phyloP scores from a whole-genome alignment of 441 rosid genomes.

The Manihot esculenta region DNA sequence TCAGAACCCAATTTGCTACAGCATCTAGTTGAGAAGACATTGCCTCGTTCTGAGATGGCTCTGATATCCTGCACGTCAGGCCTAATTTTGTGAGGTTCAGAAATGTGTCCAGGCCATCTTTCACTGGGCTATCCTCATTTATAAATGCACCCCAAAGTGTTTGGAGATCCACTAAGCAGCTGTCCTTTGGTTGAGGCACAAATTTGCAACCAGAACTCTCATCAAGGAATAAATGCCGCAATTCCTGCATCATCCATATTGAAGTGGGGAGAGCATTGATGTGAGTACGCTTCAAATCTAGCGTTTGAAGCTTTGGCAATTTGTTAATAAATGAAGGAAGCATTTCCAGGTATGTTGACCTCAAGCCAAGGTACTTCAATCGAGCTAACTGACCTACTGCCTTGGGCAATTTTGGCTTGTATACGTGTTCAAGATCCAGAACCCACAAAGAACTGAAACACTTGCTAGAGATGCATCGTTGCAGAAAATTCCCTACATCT shows the following conservation, averaged over 20 bases:
- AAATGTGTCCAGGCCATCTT: conserved; percentile 18
- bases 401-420: conserved; percentile 25
- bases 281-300: conserved; percentile 33
- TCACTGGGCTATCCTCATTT: conserved; percentile 16
- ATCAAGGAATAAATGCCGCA: conserved; percentile 26
- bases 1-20: conserved; percentile 14
- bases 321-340: conserved; percentile 26
- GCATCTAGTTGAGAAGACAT: conserved; percentile 9
- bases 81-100: conserved; percentile 23
- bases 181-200: conserved; percentile 7
- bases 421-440: conserved; percentile 32
- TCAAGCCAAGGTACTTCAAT: conserved; percentile 29
- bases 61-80: conserved; percentile 12
- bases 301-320: conserved; percentile 22
- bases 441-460: conserved; percentile 18
- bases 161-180: conserved; percentile 17
- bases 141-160: conserved; percentile 29
- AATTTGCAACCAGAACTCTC: conserved; percentile 18
- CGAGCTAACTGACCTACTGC: conserved; percentile 12
- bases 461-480: conserved; percentile 8
- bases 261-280: conserved; percentile 23
- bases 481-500: conserved; percentile 23
- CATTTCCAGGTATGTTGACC: conserved; percentile 27
- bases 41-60: conserved; percentile 8
- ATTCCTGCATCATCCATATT: conserved; percentile 25